phyloP scores from a whole-genome alignment of 1,284 basidiomycete genomes.

The Marasmius tenuissimus region DNA sequence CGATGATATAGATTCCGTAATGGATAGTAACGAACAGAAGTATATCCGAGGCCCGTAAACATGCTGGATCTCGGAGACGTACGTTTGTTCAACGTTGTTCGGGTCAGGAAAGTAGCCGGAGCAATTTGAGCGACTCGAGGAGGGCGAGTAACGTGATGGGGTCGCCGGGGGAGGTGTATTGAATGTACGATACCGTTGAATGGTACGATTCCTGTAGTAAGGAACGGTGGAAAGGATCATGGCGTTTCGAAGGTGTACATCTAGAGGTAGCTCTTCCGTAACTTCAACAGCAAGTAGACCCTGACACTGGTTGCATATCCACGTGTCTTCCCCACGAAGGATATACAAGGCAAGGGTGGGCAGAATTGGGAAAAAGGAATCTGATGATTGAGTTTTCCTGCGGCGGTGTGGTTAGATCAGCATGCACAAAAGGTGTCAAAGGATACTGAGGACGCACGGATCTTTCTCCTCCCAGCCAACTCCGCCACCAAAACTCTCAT shows the following conservation, averaged over 20 bases:
- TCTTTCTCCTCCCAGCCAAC: slow-evolving; percentile 25
- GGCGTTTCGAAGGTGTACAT: slow-evolving; percentile 55
- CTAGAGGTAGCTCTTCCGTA: slow-evolving; percentile 46
- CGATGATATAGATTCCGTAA: slow-evolving; percentile 47
- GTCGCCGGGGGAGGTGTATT: background rate
- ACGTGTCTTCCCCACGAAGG: slow-evolving; percentile 26
- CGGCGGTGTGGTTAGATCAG: background rate
- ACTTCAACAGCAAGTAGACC: slow-evolving; percentile 36
- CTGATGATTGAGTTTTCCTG: slow-evolving; percentile 36
- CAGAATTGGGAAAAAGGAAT: slow-evolving; percentile 53
- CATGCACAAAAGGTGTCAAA: slow-evolving; percentile 4
- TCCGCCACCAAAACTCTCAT: slow-evolving; percentile 32
- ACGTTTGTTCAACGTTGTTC: no score
- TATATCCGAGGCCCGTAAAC: slow-evolving; percentile 30
- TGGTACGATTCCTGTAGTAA: background rate
- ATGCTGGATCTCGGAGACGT: background rate
- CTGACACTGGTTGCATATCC: slow-evolving; percentile 2
- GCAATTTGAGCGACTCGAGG: background rate
- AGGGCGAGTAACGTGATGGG: background rate
- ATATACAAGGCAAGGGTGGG: slow-evolving; percentile 53
- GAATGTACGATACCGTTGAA: slow-evolving; percentile 1
- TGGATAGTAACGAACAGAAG: slow-evolving; percentile 50
- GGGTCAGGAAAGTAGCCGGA: background rate
- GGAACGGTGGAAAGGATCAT: slow-evolving; percentile 55
- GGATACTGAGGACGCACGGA: slow-evolving; percentile 28